Percentiles rank a stretch among this genome's conserved stretches.
Conservation (phyloP, 163 green algal genomes). For the Prototheca cutis region DNA sequence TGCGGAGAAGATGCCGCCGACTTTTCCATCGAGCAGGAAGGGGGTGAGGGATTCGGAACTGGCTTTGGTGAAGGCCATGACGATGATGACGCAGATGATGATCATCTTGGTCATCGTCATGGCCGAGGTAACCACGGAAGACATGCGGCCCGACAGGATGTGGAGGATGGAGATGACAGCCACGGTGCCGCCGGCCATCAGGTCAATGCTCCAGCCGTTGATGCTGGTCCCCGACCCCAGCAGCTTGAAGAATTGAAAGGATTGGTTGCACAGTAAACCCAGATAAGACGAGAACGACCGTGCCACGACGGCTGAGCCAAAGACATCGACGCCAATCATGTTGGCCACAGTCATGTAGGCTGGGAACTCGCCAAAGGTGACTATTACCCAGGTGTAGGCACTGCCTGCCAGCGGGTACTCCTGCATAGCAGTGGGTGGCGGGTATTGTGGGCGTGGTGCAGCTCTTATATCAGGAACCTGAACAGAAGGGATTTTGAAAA, state of each 20-base stretch:
- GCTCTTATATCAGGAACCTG: not conserved
- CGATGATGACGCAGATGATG: constrained; percentile 12
- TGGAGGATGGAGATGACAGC: constrained; percentile 11
- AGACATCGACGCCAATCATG: constrained; percentile 17
- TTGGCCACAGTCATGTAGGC: constrained; percentile 20
- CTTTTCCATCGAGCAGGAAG: constrained; percentile 1
- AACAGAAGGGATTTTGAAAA: too few species aligned
- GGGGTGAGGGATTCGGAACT: constrained; percentile 7
- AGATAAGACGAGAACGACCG: constrained; percentile 17
- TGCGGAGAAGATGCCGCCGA: constrained; percentile 14
- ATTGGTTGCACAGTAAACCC: constrained; percentile 7
- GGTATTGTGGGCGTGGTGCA: not conserved
- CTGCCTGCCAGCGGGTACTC: constrained; percentile 30
- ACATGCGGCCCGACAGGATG: constrained; percentile 10
- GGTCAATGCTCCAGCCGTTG: constrained; percentile 5
- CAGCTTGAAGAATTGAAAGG: constrained; percentile 11
- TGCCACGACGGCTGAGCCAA: constrained; percentile 23
- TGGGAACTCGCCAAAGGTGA: constrained; percentile 28
- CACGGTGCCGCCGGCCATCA: constrained; percentile 15
- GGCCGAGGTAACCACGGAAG: constrained; percentile 8
- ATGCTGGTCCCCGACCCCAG: too few species aligned
- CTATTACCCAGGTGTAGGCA: constrained; percentile 26
- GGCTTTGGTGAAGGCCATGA: constrained; percentile 14
- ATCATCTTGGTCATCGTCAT: constrained; percentile 14
- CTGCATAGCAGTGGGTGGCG: not conserved